These are phyloP conservation scores for Solanum hybrid DNA, from an alignment of 305 asterid genomes.

Conservation along the genomic window DNA sequence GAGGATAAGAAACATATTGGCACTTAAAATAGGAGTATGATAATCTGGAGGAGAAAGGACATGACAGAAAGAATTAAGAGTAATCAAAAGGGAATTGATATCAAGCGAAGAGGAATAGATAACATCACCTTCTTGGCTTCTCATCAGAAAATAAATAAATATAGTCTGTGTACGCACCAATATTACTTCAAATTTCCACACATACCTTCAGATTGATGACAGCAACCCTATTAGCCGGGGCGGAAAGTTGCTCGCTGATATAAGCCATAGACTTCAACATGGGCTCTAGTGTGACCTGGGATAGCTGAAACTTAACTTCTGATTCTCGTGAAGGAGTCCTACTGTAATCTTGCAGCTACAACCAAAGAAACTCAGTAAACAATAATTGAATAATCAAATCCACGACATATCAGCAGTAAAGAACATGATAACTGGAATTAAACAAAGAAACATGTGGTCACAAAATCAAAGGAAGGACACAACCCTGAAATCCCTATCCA, in stretches of 20 bases:
- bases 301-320: slow-evolving; percentile 71
- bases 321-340: slow-evolving; percentile 53
- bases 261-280: slow-evolving; percentile 83
- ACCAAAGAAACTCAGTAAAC: slow-evolving; percentile 6
- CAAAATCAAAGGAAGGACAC: background rate
- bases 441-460: background rate
- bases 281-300: slow-evolving; percentile 72
- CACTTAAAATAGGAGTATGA: background rate
- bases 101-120: background rate
- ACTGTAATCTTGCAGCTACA: slow-evolving; percentile 68
- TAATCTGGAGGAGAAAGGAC: background rate
- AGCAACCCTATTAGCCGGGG: slow-evolving; percentile 71
- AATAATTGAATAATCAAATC: background rate
- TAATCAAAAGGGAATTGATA: background rate
- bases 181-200: background rate
- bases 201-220: slow-evolving; percentile 73
- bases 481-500: background rate
- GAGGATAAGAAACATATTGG: background rate
- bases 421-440: background rate
- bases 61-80: background rate
- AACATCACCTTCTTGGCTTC: background rate
- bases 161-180: background rate
- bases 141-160: background rate
- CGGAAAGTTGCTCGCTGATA: slow-evolving; percentile 71
- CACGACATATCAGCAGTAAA: background rate